Conservation (phyloP, 225 moss, liverwort and hornwort genomes). For the Asterella californica region DNA sequence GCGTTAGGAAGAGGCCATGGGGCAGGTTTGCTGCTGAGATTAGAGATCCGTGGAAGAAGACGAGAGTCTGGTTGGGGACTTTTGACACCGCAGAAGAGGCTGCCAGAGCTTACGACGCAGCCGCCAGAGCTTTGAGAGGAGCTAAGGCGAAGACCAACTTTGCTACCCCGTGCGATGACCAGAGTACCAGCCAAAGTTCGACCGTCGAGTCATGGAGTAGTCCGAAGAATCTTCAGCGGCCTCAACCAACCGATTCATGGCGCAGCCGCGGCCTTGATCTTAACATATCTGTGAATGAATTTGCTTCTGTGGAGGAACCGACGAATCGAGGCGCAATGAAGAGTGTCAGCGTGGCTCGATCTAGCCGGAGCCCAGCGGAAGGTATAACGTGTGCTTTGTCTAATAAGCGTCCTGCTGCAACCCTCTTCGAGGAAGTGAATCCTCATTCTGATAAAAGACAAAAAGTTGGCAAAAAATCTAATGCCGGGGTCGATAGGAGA, state of each 20-base stretch:
- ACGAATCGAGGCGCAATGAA: slow-evolving; percentile 40
- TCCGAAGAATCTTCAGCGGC: slow-evolving; percentile 53
- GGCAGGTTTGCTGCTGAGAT: slow-evolving; percentile 98
- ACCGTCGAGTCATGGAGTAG: slow-evolving; percentile 88
- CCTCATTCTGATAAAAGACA: slow-evolving; percentile 45
- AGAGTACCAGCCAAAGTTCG: slow-evolving; percentile 88
- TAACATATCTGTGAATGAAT: slow-evolving; percentile 65
- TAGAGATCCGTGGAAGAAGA: slow-evolving; percentile 99
- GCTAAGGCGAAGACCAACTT: slow-evolving; percentile 96
- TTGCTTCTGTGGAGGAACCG: slow-evolving; percentile 43
- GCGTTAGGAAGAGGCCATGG: slow-evolving; percentile 92
- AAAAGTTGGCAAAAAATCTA: slow-evolving; percentile 54
- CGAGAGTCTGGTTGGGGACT: slow-evolving; percentile 87
- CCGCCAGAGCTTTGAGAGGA: slow-evolving; percentile 76
- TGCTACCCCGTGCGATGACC: slow-evolving; percentile 71
- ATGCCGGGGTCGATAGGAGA: slow-evolving; percentile 41
- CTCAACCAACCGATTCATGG: slow-evolving; percentile 64
- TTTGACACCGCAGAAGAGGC: slow-evolving; percentile 95
- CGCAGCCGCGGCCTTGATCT: slow-evolving; percentile 66
- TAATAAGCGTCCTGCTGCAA: slow-evolving; percentile 52
- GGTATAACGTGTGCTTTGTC: slow-evolving; percentile 47
- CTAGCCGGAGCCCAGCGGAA: slow-evolving; percentile 52
- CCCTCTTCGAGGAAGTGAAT: slow-evolving; percentile 49
- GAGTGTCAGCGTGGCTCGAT: slow-evolving; percentile 55
- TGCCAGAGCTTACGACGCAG: slow-evolving; percentile 76